These are phyloP conservation scores for Aspergillus ruber DNA, from an alignment of 2,329 filamentous ascomycete species.

Conservation along the genomic window DNA sequence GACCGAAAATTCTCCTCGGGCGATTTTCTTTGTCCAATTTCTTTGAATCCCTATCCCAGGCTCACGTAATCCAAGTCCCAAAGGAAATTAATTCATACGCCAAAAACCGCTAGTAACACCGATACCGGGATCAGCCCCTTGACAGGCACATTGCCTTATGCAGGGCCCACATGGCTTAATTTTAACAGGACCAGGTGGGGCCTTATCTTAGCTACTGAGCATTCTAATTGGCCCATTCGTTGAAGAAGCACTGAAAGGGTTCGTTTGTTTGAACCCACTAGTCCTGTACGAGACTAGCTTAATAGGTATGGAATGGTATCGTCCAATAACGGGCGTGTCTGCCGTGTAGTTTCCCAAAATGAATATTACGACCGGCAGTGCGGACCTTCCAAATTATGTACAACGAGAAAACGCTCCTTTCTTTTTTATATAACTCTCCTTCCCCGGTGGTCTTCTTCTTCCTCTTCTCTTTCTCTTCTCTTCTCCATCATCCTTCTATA, in stretches of 20 bases:
- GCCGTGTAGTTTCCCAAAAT: not conserved
- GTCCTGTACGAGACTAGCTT: not conserved
- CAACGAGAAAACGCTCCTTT: constrained; percentile 1
- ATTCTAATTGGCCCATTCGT: not conserved
- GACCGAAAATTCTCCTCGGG: no score
- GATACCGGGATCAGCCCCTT: not conserved
- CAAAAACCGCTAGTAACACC: not conserved
- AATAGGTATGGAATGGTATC: not conserved
- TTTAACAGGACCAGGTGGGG: not conserved
- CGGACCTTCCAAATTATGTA: not conserved
- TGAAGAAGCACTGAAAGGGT: not conserved
- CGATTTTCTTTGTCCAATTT: no score
- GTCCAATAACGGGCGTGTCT: not conserved
- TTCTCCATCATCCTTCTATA: constrained; percentile 6
- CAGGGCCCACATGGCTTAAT: not conserved
- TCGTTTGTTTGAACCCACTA: not conserved
- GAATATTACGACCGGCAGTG: not conserved
- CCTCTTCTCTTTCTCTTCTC: constrained; percentile 4
- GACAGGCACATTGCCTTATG: not conserved
- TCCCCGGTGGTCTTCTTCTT: constrained; percentile 7
- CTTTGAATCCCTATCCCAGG: not conserved
- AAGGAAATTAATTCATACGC: not conserved
- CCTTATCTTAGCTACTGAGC: not conserved
- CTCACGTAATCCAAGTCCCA: not conserved
- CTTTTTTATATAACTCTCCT: constrained; percentile 6